Conservation (phyloP, 192 early-diverging fungal species). For the Coemansia sp. region DNA sequence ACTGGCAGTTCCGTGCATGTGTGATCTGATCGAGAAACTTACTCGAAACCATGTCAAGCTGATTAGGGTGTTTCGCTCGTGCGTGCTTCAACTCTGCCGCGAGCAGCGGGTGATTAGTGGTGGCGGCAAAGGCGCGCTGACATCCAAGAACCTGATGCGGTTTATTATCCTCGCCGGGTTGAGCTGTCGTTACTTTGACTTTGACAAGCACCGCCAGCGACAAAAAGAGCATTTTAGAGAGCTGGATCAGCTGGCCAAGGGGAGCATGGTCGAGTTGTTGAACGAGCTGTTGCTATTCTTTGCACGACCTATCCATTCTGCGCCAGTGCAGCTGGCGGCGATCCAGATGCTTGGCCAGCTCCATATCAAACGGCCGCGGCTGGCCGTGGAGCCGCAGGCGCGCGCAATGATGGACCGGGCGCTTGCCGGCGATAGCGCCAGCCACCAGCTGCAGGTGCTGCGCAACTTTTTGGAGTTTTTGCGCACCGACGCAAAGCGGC, state of each 20-base stretch:
- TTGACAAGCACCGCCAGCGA: constrained; percentile 56
- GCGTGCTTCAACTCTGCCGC: constrained; percentile 53
- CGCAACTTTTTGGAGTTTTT: constrained; percentile 69
- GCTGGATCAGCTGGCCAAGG: constrained; percentile 29
- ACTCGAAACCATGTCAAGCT: constrained; percentile 53
- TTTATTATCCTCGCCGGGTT: constrained; percentile 72
- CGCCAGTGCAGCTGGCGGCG: constrained; percentile 53
- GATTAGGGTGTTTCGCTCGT: constrained; percentile 54
- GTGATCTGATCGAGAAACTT: constrained; percentile 60
- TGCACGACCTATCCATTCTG: constrained; percentile 21
- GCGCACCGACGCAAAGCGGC: constrained; percentile 57
- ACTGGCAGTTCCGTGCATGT: constrained; percentile 68
- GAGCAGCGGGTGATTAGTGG: constrained; percentile 38
- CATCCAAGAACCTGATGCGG: constrained; percentile 55
- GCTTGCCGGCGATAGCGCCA: constrained; percentile 48
- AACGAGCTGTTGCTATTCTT: constrained; percentile 48
- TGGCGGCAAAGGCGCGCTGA: constrained; percentile 15
- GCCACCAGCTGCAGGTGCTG: constrained; percentile 66
- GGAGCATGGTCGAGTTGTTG: constrained; percentile 23
- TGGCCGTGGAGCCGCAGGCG: constrained; percentile 56
- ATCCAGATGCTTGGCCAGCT: constrained; percentile 67
- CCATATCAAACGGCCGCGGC: constrained; percentile 64
- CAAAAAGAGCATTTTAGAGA: constrained; percentile 36
- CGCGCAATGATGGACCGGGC: constrained; percentile 64
- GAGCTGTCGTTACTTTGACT: constrained; percentile 74